Base-by-base conservation (phyloP, 129 eudicot genomes). In the Erigeron canadensis region DNA sequence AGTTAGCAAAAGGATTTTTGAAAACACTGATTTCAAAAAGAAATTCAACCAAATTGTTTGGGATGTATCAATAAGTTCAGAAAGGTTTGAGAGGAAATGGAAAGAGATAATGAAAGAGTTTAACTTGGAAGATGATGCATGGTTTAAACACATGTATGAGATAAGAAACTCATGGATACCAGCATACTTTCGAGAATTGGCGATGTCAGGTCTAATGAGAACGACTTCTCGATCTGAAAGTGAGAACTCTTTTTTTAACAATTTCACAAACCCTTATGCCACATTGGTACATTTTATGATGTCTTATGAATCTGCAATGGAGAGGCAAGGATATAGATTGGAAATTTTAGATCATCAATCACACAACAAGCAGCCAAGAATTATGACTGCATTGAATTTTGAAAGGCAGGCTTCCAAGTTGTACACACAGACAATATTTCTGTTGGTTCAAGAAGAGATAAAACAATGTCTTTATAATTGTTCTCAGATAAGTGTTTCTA, bases 341-440 rank as follows among this genome's bases (percentile, higher is more conserved):
- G 55, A 48, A 1, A 13, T 48, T 10, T 4, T 48, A 5, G 19
- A 48, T 17, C 55, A 48, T 7, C 19, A 48, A 4, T 12, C 8
- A 7, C 12, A 1, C 0, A 0, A 48, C 8, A 15, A 5, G 0
- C n/a, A n/a, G n/a, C n/a, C n/a, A n/a, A n/a, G n/a, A n/a, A n/a
- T n/a, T n/a, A n/a, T n/a, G n/a, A n/a, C n/a, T n/a, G n/a, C n/a
- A n/a, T n/a, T n/a, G n/a, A n/a, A n/a, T n/a, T n/a, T n/a, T 48
- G 55, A 13, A 48, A 48, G n/a, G 12, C 55, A 48, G 12, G 8
- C 55, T 11, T 1, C 5, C 0, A 48, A 48, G 18, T 5, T 48
- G 4, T 48, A 13, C 55, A 48, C 18, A 0, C 18, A 7, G 0
- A 10, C 5, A 48, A 15, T 48, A 0, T 48, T 48, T 48, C 5